Conservation (phyloP, 345 rosid genomes). For the thale cress (Arabidopsis thaliana) region TAIR10.1 NC_003076.8:24525501-24526000, state of each 20-base stretch:
- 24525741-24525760: constrained; percentile 45
- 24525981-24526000: background rate
- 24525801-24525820: constrained; percentile 1
- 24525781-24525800: constrained; percentile 41
- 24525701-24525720: background rate
- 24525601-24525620: constrained; percentile 46
- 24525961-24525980: background rate
- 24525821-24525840: background rate
- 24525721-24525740: background rate
- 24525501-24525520: constrained; percentile 81
- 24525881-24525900: constrained; percentile 56
- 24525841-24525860: constrained; percentile 46
- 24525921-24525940: constrained; percentile 60
- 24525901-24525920: constrained; percentile 75
- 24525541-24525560: constrained; percentile 75
- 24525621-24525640: constrained; percentile 43
- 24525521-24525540: constrained; percentile 74
- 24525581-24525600: constrained; percentile 69
- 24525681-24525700: constrained; percentile 8
- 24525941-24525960: background rate
- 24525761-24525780: constrained; percentile 93
- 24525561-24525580: constrained; percentile 84
- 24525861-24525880: constrained; percentile 75
- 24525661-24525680: constrained; percentile 20
- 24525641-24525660: constrained; percentile 35